Percentiles rank a stretch among this genome's conserved stretches.
Conservation (phyloP, 345 rosid species). For the Eucalyptus brandiana region DNA sequence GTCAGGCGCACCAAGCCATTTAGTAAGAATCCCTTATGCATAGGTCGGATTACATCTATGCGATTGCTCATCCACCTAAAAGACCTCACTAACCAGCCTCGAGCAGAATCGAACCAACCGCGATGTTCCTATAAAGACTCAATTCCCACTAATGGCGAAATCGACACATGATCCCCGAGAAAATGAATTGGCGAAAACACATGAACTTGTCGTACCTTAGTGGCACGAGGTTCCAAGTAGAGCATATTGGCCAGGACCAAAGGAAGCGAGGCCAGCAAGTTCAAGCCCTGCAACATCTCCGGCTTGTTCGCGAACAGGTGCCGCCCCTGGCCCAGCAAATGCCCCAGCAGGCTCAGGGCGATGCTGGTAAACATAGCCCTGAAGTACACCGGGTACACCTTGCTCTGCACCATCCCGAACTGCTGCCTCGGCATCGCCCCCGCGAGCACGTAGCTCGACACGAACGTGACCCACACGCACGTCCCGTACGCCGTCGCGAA, state of each 20-base stretch:
- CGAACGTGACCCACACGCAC: conserved; percentile 71
- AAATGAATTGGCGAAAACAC: background rate
- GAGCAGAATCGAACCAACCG: background rate
- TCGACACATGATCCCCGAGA: background rate
- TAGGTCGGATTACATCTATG: no score
- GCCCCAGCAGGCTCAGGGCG: conserved; percentile 41
- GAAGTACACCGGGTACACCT: conserved; percentile 66
- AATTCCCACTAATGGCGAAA: background rate
- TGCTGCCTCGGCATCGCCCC: conserved; percentile 47
- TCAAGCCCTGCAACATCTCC: conserved; percentile 42
- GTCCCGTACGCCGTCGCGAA: conserved; percentile 51
- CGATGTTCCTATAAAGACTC: background rate
- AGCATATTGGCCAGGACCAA: conserved; percentile 38
- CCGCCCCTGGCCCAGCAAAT: conserved; percentile 15
- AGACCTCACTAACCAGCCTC: background rate
- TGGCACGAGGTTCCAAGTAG: conserved; percentile 61
- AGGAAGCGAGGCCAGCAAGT: conserved; percentile 28
- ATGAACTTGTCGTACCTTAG: conserved; percentile 28
- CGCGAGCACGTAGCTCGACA: conserved; percentile 49
- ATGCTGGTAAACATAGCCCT: conserved; percentile 26
- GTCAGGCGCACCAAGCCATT: background rate
- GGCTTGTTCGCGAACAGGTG: conserved; percentile 7
- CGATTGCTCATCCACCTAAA: background rate
- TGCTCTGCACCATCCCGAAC: conserved; percentile 75
- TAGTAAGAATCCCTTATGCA: background rate